Conservation (phyloP, 495 filamentous ascomycete species). For the Antarctomyces pellizariae region DNA sequence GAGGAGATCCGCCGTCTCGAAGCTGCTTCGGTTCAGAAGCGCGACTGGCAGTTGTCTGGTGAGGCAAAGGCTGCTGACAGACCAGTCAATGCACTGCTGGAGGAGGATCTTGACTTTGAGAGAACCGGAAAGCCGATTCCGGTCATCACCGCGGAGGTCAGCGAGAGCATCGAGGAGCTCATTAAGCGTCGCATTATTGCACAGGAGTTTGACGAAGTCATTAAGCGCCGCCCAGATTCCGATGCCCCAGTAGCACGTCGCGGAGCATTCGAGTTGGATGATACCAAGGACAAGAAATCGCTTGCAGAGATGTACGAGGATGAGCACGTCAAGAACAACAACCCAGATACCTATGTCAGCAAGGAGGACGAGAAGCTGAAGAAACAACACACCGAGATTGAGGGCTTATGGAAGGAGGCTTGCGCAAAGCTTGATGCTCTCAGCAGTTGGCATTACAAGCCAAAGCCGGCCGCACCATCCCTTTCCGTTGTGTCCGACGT, state of each 20-base stretch:
- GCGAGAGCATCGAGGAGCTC: constrained; percentile 76
- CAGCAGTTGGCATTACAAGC: constrained; percentile 87
- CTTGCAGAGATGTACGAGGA: constrained; percentile 89
- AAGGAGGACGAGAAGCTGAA: constrained; percentile 56
- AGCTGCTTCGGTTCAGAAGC: constrained; percentile 70
- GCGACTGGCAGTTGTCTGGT: constrained; percentile 73
- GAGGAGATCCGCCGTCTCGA: constrained; percentile 84
- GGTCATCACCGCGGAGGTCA: constrained; percentile 82
- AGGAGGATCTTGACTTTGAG: constrained; percentile 91
- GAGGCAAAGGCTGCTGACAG: constrained; percentile 67
- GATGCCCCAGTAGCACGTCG: constrained; percentile 31
- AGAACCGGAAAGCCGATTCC: constrained; percentile 87
- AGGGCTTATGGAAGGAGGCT: constrained; percentile 60
- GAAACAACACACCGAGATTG: constrained; percentile 70
- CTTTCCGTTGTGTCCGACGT: constrained; percentile 78
- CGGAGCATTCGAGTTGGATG: constrained; percentile 57
- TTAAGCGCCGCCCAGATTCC: constrained; percentile 55
- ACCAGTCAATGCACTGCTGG: constrained; percentile 76
- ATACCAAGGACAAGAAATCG: constrained; percentile 64
- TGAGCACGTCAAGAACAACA: constrained; percentile 56
- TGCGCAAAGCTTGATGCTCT: constrained; percentile 64
- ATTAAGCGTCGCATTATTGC: constrained; percentile 87
- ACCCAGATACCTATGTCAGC: constrained; percentile 61
- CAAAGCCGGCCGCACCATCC: constrained; percentile 51
- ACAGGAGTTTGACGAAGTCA: constrained; percentile 79